These are phyloP conservation scores for Pleurotus tuoliensis DNA, from an alignment of 768 basidiomycete species.

Conservation along the genomic window DNA sequence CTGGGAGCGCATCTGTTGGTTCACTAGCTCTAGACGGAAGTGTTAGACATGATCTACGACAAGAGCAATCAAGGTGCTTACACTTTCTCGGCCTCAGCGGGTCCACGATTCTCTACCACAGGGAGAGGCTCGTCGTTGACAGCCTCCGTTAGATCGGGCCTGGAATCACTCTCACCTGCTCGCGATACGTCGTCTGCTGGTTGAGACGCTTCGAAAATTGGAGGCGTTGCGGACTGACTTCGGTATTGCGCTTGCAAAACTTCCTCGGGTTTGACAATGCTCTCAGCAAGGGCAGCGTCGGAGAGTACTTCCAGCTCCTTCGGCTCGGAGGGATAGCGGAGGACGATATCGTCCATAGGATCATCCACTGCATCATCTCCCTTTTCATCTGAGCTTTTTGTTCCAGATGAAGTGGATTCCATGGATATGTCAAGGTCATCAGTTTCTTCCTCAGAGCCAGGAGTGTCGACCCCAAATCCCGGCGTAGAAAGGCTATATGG, in stretches of 20 bases:
- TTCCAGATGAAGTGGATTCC: constrained; percentile 23
- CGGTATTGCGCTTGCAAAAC: too few relatives aligned
- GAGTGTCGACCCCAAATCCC: constrained; percentile 10
- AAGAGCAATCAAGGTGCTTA: not conserved
- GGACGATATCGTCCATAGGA: constrained; percentile 13
- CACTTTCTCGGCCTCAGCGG: too few relatives aligned
- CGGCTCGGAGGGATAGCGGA: constrained; percentile 20
- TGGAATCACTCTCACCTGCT: too few relatives aligned
- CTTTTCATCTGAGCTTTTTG: constrained; percentile 19
- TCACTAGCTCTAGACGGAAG: not conserved
- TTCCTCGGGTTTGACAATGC: too few relatives aligned
- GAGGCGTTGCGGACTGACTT: too few relatives aligned
- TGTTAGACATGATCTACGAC: not conserved
- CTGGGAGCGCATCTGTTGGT: not conserved
- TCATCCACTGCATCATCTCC: constrained; percentile 10
- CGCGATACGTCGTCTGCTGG: too few relatives aligned
- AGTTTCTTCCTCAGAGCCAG: constrained; percentile 3
- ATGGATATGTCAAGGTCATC: constrained; percentile 16
- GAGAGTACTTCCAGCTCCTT: not conserved
- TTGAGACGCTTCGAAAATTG: too few relatives aligned
- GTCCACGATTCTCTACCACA: too few relatives aligned
- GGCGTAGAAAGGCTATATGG: constrained; percentile 48
- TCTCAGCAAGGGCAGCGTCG: too few relatives aligned
- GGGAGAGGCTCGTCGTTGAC: too few relatives aligned
- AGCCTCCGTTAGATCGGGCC: too few relatives aligned